phyloP scores from a whole-genome alignment of 306 rosid genomes.

The Prunus campanulata region DNA sequence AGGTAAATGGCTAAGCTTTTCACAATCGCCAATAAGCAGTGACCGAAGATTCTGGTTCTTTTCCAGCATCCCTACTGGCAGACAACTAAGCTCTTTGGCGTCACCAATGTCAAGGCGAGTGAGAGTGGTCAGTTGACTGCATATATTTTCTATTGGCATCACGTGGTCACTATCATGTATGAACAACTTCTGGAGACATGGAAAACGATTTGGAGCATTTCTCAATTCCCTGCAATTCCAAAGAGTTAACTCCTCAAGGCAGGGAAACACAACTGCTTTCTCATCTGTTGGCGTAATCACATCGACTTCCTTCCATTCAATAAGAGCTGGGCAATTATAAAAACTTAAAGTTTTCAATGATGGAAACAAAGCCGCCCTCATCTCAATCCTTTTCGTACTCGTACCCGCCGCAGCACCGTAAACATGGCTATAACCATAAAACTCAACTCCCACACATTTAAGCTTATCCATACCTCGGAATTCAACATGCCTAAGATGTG shows the following conservation, averaged over 20 bases:
- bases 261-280: neutral
- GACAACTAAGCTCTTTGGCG: too few relatives aligned
- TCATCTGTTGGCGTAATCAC: neutral
- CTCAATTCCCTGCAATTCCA: neutral
- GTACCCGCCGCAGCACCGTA: neutral
- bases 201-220: too few relatives aligned
- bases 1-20: too few relatives aligned
- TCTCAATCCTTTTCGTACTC: too few relatives aligned
- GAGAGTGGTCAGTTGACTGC: too few relatives aligned
- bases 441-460: neutral
- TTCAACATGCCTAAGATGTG: neutral
- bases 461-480: accelerated
- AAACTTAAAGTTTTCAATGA: neutral
- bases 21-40: too few relatives aligned
- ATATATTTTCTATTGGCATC: too few relatives aligned
- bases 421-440: neutral
- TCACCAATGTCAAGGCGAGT: too few relatives aligned
- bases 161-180: too few relatives aligned
- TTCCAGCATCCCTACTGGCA: too few relatives aligned
- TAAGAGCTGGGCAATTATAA: neutral
- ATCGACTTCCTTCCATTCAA: neutral
- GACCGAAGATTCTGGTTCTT: neutral
- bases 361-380: neutral
- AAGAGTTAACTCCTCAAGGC: neutral
- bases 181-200: too few relatives aligned